Percentiles rank a stretch among this genome's conserved stretches.
These are phyloP conservation scores for Trametes maxima DNA, from an alignment of 768 basidiomycete genomes.

Conservation along the genomic window DNA sequence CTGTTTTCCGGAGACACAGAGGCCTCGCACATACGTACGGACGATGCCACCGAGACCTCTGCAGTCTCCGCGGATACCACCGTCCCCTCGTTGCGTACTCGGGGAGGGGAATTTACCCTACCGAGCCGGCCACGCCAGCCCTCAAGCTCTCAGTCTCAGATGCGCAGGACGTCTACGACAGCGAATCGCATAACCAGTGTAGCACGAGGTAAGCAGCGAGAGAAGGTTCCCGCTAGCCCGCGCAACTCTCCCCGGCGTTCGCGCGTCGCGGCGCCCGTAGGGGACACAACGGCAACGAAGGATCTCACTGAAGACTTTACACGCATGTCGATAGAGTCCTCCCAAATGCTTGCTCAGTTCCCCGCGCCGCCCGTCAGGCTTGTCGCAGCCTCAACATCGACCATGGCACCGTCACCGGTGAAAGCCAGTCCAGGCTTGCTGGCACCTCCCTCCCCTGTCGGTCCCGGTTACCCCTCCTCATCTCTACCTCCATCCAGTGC, in stretches of 20 bases:
- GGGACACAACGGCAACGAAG: constrained; percentile 18
- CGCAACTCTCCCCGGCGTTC: constrained; percentile 42
- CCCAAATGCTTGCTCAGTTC: constrained; percentile 33
- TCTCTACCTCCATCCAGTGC: background rate
- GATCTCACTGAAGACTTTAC: constrained; percentile 43
- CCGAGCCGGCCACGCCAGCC: constrained; percentile 4
- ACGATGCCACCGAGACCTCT: constrained; percentile 18
- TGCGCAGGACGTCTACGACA: constrained; percentile 2
- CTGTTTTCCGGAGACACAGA: constrained; percentile 71
- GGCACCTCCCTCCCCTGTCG: constrained; percentile 19
- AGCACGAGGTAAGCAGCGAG: constrained; percentile 25
- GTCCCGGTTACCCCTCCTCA: background rate
- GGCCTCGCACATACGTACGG: constrained; percentile 40
- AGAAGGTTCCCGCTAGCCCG: constrained; percentile 38
- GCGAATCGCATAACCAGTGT: constrained; percentile 7
- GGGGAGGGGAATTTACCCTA: constrained; percentile 5
- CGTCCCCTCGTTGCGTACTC: constrained; percentile 20
- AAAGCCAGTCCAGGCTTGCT: constrained; percentile 14
- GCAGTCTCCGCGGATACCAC: constrained; percentile 12
- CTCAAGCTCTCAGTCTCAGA: background rate
- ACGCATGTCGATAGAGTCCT: constrained; percentile 45
- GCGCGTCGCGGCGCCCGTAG: constrained; percentile 36
- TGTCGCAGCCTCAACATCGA: constrained; percentile 12
- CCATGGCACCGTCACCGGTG: constrained; percentile 9
- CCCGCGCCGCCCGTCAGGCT: constrained; percentile 25